These are phyloP conservation scores for Phialophora expanda DNA, from an alignment of 2,329 filamentous ascomycete genomes.

Conservation along the genomic window DNA sequence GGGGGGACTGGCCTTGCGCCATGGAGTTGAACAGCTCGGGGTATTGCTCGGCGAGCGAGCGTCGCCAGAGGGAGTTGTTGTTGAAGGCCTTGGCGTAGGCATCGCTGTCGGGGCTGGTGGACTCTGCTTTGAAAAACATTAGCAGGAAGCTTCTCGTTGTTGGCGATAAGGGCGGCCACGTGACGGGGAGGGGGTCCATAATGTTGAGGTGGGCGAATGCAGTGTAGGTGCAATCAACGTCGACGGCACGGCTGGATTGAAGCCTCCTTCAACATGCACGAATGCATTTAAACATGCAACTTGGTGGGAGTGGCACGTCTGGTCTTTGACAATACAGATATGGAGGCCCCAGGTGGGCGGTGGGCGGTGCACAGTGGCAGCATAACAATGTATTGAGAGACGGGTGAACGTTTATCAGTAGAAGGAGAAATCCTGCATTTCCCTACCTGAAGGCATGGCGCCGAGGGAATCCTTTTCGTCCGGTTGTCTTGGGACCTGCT, in stretches of 20 bases:
- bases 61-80: slow-evolving; percentile 39
- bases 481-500: background rate
- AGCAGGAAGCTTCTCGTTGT: background rate
- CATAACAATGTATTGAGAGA: background rate
- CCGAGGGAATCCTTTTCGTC: slow-evolving; percentile 13
- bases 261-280: background rate
- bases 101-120: slow-evolving; percentile 18
- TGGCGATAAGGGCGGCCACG: background rate
- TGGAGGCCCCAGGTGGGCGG: background rate
- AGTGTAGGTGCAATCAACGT: slow-evolving; percentile 3
- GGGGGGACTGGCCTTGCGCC: slow-evolving; percentile 67
- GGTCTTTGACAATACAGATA: background rate
- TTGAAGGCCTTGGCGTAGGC: slow-evolving; percentile 38
- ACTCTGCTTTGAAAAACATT: slow-evolving; percentile 1
- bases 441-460: slow-evolving; percentile 31
- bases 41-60: slow-evolving; percentile 46
- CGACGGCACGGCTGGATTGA: background rate
- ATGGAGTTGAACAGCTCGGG: slow-evolving; percentile 73
- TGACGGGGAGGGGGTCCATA: slow-evolving; percentile 7
- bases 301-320: background rate
- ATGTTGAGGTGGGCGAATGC: slow-evolving; percentile 13
- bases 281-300: background rate
- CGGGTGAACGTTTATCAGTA: slow-evolving; percentile 13
- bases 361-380: background rate
- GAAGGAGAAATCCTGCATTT: background rate